Conservation (phyloP, 2,329 filamentous ascomycete species). For the Exophiala sideris region DNA sequence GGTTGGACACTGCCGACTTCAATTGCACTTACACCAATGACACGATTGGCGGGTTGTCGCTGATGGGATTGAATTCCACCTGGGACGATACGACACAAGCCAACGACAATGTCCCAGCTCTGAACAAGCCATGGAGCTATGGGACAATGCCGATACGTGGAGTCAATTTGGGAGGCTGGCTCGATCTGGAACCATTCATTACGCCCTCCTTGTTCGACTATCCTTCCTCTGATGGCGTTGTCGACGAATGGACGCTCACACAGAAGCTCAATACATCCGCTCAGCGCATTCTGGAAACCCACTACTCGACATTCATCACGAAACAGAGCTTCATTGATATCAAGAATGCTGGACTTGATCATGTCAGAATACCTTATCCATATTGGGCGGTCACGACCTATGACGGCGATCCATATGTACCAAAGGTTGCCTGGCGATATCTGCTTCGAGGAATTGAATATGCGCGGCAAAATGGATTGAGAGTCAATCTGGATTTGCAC, state of each 20-base stretch:
- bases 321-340: conserved; percentile 83
- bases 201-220: conserved; percentile 85
- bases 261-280: conserved; percentile 64
- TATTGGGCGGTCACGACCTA: conserved; percentile 94
- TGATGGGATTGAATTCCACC: conserved; percentile 81
- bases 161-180: conserved; percentile 91
- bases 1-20: conserved; percentile 86
- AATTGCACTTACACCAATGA: conserved; percentile 89
- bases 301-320: conserved; percentile 86
- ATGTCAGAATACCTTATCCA: conserved; percentile 91
- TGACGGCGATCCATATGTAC: conserved; percentile 80
- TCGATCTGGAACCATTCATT: conserved; percentile 91
- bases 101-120: conserved; percentile 74
- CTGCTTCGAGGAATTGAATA: conserved; percentile 90
- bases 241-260: conserved; percentile 85
- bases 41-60: conserved; percentile 77
- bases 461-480: conserved; percentile 84
- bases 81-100: conserved; percentile 82
- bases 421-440: conserved; percentile 87
- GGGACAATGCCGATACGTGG: conserved; percentile 75
- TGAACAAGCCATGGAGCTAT: conserved; percentile 77
- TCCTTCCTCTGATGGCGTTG: conserved; percentile 57
- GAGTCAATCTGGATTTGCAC: conserved; percentile 90
- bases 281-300: conserved; percentile 68
- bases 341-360: conserved; percentile 81